Percentiles rank a stretch among this genome's conserved stretches.
phyloP scores from a whole-genome alignment of 108 stramenopile genomes.

The Cyclotella baltica region DNA sequence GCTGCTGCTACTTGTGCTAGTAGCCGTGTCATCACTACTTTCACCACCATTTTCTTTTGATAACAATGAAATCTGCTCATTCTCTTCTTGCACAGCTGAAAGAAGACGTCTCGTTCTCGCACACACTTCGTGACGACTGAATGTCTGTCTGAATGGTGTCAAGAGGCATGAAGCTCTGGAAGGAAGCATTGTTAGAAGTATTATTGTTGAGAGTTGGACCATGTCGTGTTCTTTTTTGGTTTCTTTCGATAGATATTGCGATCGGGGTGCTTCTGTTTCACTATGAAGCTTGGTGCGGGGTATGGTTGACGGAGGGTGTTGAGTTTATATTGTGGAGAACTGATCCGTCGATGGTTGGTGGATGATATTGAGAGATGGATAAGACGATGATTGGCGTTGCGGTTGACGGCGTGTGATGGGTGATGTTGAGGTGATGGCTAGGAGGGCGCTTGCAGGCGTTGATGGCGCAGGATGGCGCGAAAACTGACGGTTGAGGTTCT shows the following conservation, averaged over 20 bases:
- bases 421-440: too few species aligned
- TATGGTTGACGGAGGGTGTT: too few species aligned
- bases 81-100: not conserved
- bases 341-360: too few species aligned
- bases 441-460: too few species aligned
- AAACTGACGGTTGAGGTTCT: too few species aligned
- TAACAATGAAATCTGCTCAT: not conserved
- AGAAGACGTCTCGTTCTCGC: not conserved
- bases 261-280: too few species aligned
- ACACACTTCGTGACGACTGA: not conserved
- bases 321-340: too few species aligned
- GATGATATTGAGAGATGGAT: not conserved
- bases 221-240: not conserved
- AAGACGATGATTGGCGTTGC: too few species aligned
- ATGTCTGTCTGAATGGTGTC: not conserved
- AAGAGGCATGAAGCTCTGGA: not conserved
- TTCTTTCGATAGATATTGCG: too few species aligned
- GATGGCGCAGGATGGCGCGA: too few species aligned
- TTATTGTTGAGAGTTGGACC: not conserved
- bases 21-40: not conserved
- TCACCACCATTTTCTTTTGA: not conserved
- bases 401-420: too few species aligned
- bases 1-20: not conserved
- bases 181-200: not conserved
- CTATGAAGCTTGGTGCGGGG: too few species aligned